Base-by-base conservation (phyloP, 768 basidiomycete species). In the Strobilomyces dryophilus region DNA sequence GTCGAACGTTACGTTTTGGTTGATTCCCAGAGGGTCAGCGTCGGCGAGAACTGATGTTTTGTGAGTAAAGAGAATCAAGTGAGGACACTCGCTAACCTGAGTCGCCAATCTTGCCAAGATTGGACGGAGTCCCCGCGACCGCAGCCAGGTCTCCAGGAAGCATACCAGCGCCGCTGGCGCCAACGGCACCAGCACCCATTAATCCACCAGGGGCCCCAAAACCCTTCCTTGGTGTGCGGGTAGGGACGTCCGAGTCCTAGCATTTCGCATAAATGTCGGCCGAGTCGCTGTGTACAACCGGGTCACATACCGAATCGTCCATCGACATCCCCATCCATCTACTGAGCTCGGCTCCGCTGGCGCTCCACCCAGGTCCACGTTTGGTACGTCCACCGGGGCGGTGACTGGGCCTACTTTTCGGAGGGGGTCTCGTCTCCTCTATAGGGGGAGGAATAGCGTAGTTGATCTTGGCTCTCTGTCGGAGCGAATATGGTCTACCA, bases 21-120 rank as follows among this genome's bases (percentile, higher is more conserved):
- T 94, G 8, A 95, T 90, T 14, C 94, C 94, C 15, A 99, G 77
- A 4, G 97, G 97, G 71, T 99, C 97, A 3, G 91, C 89, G 66
- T 99, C 97, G 8, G 95, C 94, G 15, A 95, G 80, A 37, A 83
- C 94, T 92, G 43, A 55, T 49, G 31, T 14, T 40, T 40, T 36
- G 15, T 54, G 21, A 60, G 52, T 31, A 1, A 53, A 65, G 18
- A 41, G 56, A 55, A 36, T 60, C 37, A 42, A 55, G 60, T 29
- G 60, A 58, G 17, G 15, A 27, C 1, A 26, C 51, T 8, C 21
- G 70, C 79, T 56, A 59, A 84, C 87, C 79, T 55, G 88, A 77
- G 62, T 91, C 89, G 5, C 87, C 85, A 44, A 94, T 80, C 68
- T 89, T 92, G 26, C 92, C 92, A 15, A 92, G 73, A 62, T 92